Evolutionary conservation across 148 eudicot genomes (phyloP).

Genomic region (Amaranthus cruentus): DNA sequence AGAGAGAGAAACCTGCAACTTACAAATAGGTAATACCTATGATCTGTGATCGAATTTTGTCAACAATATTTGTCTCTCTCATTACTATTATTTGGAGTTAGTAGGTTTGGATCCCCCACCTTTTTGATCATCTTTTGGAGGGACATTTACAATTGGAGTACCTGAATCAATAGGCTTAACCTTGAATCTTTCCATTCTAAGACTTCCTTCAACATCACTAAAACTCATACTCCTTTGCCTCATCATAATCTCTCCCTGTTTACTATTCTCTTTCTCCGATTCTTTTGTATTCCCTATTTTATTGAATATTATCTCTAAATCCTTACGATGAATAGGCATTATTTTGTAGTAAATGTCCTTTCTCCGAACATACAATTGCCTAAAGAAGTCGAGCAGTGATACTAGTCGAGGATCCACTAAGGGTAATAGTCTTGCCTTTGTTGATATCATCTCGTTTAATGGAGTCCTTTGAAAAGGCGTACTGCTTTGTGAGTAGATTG

Average conservation of each 20-base stretch:
- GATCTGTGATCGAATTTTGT: too few species aligned
- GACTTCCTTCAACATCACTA: not conserved
- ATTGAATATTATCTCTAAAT: constrained; percentile 17
- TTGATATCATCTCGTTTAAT: not conserved
- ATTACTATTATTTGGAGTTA: not conserved
- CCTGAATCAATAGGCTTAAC: constrained; percentile 31
- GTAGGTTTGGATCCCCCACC: constrained; percentile 6
- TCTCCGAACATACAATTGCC: constrained; percentile 17
- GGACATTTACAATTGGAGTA: not conserved
- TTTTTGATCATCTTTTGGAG: not conserved
- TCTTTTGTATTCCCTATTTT: not conserved
- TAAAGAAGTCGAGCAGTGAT: constrained; percentile 21
- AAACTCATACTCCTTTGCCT: constrained; percentile 21
- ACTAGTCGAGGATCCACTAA: constrained; percentile 14
- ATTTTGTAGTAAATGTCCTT: constrained; percentile 11
- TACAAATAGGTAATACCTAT: too few species aligned
- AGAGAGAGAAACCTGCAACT: too few species aligned
- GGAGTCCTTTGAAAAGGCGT: constrained; percentile 14
- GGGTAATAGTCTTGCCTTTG: not conserved
- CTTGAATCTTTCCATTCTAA: constrained; percentile 19
- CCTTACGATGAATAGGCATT: constrained; percentile 12
- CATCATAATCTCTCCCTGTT: not conserved
- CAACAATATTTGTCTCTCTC: too few species aligned
- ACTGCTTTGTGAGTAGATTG: not conserved
- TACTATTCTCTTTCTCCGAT: not conserved